Conservation (phyloP, 768 basidiomycete genomes). For the Lepiota subincarnata region DNA sequence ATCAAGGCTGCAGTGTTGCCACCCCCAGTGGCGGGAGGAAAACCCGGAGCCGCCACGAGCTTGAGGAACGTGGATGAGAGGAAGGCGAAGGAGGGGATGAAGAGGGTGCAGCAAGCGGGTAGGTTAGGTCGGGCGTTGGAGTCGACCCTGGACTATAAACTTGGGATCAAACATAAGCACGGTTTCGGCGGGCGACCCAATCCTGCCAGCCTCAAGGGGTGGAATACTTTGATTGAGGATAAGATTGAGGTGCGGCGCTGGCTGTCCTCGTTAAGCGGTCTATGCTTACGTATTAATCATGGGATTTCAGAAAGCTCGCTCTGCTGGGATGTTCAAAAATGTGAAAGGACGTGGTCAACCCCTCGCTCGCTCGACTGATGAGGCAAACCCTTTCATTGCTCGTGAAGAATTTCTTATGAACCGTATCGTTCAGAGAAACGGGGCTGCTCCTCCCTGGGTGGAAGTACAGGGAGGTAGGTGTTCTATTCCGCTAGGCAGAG, state of each 20-base stretch:
- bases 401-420: slow-evolving; percentile 85
- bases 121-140: slow-evolving; percentile 64
- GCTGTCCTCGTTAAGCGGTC: not conserved
- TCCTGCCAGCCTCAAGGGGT: slow-evolving; percentile 67
- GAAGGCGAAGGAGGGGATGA: slow-evolving; percentile 46
- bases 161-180: slow-evolving; percentile 44
- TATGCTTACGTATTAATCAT: not conserved
- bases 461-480: slow-evolving; percentile 67
- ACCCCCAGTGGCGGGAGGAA: slow-evolving; percentile 12
- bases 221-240: slow-evolving; percentile 73
- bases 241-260: slow-evolving; percentile 63
- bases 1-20: slow-evolving; percentile 50
- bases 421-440: slow-evolving; percentile 75
- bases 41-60: not conserved
- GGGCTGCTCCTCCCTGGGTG: slow-evolving; percentile 84
- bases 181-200: slow-evolving; percentile 33
- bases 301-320: slow-evolving; percentile 50
- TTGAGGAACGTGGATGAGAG: slow-evolving; percentile 23
- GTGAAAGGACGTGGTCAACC: slow-evolving; percentile 61
- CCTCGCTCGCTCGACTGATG: slow-evolving; percentile 32
- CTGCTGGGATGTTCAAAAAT: slow-evolving; percentile 66
- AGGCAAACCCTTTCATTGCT: slow-evolving; percentile 55
- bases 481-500: too few species aligned
- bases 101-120: slow-evolving; percentile 48
- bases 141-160: slow-evolving; percentile 69